These are phyloP conservation scores for Penicillium sp. DNA, from an alignment of 2,329 filamentous ascomycete genomes.

Conservation along the genomic window DNA sequence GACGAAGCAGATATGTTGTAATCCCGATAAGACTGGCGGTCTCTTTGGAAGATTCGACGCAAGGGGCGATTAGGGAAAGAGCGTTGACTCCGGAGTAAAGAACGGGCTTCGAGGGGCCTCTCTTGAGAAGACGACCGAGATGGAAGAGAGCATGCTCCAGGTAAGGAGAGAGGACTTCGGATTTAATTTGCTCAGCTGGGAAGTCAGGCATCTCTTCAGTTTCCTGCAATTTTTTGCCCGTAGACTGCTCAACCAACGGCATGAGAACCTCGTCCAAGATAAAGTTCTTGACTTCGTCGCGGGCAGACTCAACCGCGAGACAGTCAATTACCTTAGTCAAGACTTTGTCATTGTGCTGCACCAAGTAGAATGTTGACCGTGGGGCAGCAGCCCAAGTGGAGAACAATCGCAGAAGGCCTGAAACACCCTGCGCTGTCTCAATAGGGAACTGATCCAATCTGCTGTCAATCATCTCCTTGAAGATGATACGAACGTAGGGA, in stretches of 20 bases:
- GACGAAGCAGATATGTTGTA: conserved; percentile 74
- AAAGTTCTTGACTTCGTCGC: conserved; percentile 82
- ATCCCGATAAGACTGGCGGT: conserved; percentile 76
- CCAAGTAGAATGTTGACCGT: conserved; percentile 66
- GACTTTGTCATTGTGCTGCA: conserved; percentile 57
- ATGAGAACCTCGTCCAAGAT: conserved; percentile 70
- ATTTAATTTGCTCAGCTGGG: conserved; percentile 33
- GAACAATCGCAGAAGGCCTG: conserved; percentile 75
- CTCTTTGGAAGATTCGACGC: conserved; percentile 62
- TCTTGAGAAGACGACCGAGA: conserved; percentile 53
- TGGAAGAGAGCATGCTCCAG: conserved; percentile 63
- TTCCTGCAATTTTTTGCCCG: conserved; percentile 52
- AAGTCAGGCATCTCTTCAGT: conserved; percentile 46
- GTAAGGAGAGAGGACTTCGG: conserved; percentile 49
- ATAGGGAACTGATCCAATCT: conserved; percentile 73
- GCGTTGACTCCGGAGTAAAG: conserved; percentile 76
- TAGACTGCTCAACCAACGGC: conserved; percentile 62
- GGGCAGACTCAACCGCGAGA: conserved; percentile 68
- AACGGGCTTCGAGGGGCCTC: conserved; percentile 66
- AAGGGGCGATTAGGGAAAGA: conserved; percentile 70
- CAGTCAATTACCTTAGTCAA: conserved; percentile 70
- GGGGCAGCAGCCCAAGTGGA: conserved; percentile 73
- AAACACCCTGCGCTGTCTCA: conserved; percentile 88
- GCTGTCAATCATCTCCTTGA: conserved; percentile 72
- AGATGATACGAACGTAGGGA: conserved; percentile 66